These are phyloP conservation scores for Globisporangium uncinulatum DNA, from an alignment of 352 stramenopile genomes.

Conservation along the genomic window DNA sequence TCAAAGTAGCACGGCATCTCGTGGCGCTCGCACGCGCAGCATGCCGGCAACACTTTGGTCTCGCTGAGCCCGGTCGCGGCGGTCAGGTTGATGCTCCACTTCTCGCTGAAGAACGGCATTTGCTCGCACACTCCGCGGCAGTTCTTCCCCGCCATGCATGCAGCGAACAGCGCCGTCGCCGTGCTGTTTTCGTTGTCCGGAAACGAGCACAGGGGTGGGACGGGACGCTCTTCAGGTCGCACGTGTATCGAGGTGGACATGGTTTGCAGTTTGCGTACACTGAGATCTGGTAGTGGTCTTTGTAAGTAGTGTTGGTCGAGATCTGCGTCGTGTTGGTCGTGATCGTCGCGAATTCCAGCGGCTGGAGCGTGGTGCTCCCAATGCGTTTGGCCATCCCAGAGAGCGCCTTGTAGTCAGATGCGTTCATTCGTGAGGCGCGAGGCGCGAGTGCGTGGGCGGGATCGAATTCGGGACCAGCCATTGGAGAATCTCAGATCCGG, in stretches of 20 bases:
- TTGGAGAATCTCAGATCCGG: slow-evolving; percentile 84
- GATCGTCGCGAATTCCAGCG: slow-evolving; percentile 88
- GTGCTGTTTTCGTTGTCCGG: slow-evolving; percentile 49
- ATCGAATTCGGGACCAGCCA: slow-evolving; percentile 86
- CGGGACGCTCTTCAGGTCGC: slow-evolving; percentile 44
- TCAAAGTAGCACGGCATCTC: slow-evolving; percentile 90
- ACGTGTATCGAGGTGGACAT: slow-evolving; percentile 91
- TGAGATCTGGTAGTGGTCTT: slow-evolving; percentile 92
- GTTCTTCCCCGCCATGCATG: slow-evolving; percentile 35
- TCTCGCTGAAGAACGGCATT: slow-evolving; percentile 67
- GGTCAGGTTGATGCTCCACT: slow-evolving; percentile 17
- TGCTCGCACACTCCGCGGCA: slow-evolving; percentile 39
- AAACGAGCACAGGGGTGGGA: slow-evolving; percentile 62
- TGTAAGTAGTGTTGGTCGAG: slow-evolving; percentile 93
- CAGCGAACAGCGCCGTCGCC: slow-evolving; percentile 28
- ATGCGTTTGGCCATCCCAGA: slow-evolving; percentile 55
- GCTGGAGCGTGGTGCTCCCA: slow-evolving; percentile 69
- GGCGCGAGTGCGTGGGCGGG: slow-evolving; percentile 38
- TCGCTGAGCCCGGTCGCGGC: slow-evolving; percentile 20
- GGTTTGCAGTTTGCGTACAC: slow-evolving; percentile 95
- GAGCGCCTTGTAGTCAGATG: slow-evolving; percentile 69
- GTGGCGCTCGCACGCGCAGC: slow-evolving; percentile 85
- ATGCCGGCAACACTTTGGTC: slow-evolving; percentile 36
- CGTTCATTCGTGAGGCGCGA: no score
- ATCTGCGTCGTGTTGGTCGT: slow-evolving; percentile 92